Percentiles rank a stretch among this genome's conserved stretches.
phyloP scores from a whole-genome alignment of 352 stramenopile species.

The Phytophthora pinifolia region DNA sequence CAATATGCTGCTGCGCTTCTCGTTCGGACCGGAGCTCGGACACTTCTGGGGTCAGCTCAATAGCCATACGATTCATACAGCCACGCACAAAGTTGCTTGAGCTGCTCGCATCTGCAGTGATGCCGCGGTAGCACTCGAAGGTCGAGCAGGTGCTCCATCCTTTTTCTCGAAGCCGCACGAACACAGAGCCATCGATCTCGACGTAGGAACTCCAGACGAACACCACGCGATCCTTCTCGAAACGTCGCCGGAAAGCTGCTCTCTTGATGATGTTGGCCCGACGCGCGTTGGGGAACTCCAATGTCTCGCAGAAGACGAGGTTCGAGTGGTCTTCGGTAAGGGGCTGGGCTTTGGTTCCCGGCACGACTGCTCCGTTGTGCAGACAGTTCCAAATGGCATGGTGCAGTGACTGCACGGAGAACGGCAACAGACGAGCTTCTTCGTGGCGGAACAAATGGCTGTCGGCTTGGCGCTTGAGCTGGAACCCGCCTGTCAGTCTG shows the following conservation, averaged over 20 bases:
- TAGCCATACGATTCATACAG: constrained; percentile 19
- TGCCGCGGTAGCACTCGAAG: constrained; percentile 29
- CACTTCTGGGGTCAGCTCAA: constrained; percentile 31
- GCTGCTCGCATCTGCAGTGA: constrained; percentile 6
- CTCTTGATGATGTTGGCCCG: constrained; percentile 22
- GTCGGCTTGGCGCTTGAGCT: constrained; percentile 27
- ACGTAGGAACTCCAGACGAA: constrained; percentile 35
- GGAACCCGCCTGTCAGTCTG: constrained; percentile 16
- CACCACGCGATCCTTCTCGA: constrained; percentile 28
- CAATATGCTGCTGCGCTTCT: constrained; percentile 26
- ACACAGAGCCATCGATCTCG: constrained; percentile 28
- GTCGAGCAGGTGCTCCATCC: constrained; percentile 30
- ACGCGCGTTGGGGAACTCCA: constrained; percentile 22
- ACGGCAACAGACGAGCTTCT: constrained; percentile 27
- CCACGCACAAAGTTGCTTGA: constrained; percentile 16
- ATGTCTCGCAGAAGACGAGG: constrained; percentile 20
- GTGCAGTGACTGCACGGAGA: constrained; percentile 15
- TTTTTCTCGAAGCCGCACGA: constrained; percentile 31
- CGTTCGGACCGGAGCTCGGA: constrained; percentile 17
- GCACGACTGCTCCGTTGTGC: constrained; percentile 6
- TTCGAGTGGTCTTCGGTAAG: constrained; percentile 28
- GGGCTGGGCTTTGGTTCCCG: constrained; percentile 1
- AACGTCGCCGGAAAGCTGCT: constrained; percentile 24
- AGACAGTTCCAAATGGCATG: constrained; percentile 24
- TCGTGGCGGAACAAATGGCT: constrained; percentile 26